These are phyloP conservation scores for Rhizophora mangle DNA, from an alignment of 345 rosid genomes.

Conservation along the genomic window DNA sequence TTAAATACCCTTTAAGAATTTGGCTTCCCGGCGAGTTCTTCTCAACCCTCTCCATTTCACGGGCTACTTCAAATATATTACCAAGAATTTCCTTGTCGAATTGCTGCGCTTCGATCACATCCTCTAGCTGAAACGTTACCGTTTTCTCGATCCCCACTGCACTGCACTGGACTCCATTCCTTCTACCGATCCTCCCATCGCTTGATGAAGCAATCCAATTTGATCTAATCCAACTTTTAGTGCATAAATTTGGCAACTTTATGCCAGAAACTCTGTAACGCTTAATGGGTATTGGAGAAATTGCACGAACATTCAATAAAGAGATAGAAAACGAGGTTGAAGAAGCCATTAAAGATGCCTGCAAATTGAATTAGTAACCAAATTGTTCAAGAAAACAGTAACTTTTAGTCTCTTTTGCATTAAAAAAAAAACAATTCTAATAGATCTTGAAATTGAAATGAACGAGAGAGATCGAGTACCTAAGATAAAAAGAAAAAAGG, in stretches of 20 bases:
- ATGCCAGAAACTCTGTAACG: conserved; percentile 20
- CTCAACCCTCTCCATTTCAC: conserved; percentile 79
- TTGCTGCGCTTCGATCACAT: conserved; percentile 91
- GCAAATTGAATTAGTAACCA: not conserved
- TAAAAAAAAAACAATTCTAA: too few species aligned
- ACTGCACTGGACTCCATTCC: conserved; percentile 32
- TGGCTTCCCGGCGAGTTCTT: conserved; percentile 70
- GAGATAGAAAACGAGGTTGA: conserved; percentile 16
- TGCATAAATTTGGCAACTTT: conserved; percentile 17
- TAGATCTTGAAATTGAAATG: too few species aligned
- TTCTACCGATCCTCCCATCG: conserved; percentile 8
- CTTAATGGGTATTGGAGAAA: conserved; percentile 5
- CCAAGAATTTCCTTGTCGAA: conserved; percentile 73
- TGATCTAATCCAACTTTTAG: conserved; percentile 15
- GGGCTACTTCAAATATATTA: conserved; percentile 76
- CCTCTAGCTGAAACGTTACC: conserved; percentile 58
- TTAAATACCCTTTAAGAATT: conserved; percentile 76
- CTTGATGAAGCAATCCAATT: conserved; percentile 21
- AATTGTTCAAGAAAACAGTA: too few species aligned
- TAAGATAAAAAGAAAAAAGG: not conserved
- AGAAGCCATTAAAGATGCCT: conserved; percentile 8
- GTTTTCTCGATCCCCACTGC: conserved; percentile 36
- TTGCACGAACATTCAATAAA: conserved; percentile 1
- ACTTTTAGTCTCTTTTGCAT: too few species aligned
- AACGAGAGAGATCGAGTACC: too few species aligned